Conservation (phyloP, 164 flowering plant species). For the Platanus orientalis region DNA sequence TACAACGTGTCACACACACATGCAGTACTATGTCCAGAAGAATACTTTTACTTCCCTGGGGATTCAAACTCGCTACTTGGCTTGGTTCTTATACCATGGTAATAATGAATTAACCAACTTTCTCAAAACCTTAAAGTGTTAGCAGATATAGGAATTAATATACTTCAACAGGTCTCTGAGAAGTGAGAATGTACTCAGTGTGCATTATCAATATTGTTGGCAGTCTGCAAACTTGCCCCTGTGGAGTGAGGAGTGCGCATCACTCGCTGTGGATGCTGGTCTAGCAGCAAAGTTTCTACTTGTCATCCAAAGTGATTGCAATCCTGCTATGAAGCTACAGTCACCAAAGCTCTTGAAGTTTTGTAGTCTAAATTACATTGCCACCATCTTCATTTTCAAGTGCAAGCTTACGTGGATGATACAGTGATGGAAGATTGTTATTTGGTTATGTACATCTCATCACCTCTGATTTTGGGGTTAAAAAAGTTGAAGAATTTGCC, state of each 20-base stretch:
- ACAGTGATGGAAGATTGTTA: slow-evolving; percentile 36
- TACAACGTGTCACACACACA: no score
- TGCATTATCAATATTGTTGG: slow-evolving; percentile 74
- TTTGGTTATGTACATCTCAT: slow-evolving; percentile 1
- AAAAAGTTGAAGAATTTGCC: slow-evolving; percentile 2
- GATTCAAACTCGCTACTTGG: no score
- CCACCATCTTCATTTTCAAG: slow-evolving; percentile 79
- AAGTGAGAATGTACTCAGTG: slow-evolving; percentile 65
- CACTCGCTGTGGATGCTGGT: slow-evolving; percentile 76
- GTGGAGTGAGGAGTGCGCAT: slow-evolving; percentile 79
- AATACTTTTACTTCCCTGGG: no score
- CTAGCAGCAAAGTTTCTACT: slow-evolving; percentile 82
- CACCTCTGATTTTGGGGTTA: slow-evolving; percentile 6
- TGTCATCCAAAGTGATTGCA: slow-evolving; percentile 89
- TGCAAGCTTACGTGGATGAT: slow-evolving; percentile 94
- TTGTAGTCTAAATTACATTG: slow-evolving; percentile 75
- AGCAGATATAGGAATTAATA: no score
- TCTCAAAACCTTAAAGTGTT: no score
- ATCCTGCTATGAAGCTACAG: slow-evolving; percentile 65
- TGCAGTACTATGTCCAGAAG: no score
- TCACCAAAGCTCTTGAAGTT: slow-evolving; percentile 79
- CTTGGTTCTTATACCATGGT: no score
- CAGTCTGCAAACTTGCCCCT: slow-evolving; percentile 64
- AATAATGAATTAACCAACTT: no score
- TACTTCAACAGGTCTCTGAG: slow-evolving; percentile 76